Base-by-base conservation (phyloP, 2,329 filamentous ascomycete genomes). In the Didymella arachidicola region DNA sequence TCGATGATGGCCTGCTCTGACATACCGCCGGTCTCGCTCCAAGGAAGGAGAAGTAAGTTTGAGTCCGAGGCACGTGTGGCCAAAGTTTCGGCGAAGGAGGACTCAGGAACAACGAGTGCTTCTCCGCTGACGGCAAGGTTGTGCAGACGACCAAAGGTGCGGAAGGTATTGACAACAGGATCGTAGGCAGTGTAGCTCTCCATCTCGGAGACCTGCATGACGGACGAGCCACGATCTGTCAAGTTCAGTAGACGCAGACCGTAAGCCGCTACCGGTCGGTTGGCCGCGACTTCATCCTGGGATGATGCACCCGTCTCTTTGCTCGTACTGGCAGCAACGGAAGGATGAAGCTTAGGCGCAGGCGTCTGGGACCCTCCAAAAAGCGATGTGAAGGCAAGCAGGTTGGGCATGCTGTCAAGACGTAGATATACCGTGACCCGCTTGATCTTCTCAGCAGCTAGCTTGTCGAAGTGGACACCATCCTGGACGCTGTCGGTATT, bases 221-320 rank as follows among this genome's bases (percentile, higher is more conserved):
- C 94, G 18, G 93, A 93, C 0, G 94, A 97, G 41, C 92, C 90
- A 83, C 94, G 92, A 68, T 97, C 93, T 0, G 92, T 96, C 12
- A 98, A 85, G 72, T 96, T 91, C 47, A 96, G 79, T 16, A 98
- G 84, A 14, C 93, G 89, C n/a, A 97, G 79, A 30, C 93, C 94
- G 68, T 96, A 92, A 0, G 93, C 89, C 70, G 90, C 85, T 1
- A 94, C 82, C 1, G 86, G 84, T 8, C 81, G 79, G 50, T 78
- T 80, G 25, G 65, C 57, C 29, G 53, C 41, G 6, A 57, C 34
- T 1, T 68, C 68, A 14, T 59, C 57, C 2, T 54, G 4, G 5
- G 70, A 63, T 1, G 63, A 43, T 2, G 72, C 65, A 22, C 62
- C 61, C 2, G 59, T 61, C 7, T 74, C 64, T 34, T 72, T 68